Percentiles rank a stretch among this genome's conserved stretches.
These are phyloP conservation scores for Ormosia semicastrata DNA, from an alignment of 306 rosid genomes.

Conservation along the genomic window DNA sequence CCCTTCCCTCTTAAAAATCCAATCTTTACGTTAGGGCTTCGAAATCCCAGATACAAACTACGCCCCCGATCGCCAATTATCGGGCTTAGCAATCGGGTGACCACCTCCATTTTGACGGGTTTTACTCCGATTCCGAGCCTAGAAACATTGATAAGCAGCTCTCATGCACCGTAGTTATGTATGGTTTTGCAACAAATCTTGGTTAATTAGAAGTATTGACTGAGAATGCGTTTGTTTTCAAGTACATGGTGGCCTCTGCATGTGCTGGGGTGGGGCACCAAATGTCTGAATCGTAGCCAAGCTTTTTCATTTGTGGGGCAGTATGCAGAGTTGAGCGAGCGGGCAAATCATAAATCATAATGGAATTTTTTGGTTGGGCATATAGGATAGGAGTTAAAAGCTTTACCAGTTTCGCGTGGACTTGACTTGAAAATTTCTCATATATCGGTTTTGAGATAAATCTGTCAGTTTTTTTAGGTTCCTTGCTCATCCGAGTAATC, in stretches of 20 bases:
- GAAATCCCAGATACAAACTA: slow-evolving; percentile 15
- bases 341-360: background rate
- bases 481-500: background rate
- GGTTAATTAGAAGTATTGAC: background rate
- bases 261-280: slow-evolving; percentile 24
- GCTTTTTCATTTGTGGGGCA: slow-evolving; percentile 15
- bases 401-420: background rate
- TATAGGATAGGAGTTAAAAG: background rate
- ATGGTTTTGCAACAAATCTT: slow-evolving; percentile 12
- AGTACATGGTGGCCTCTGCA: slow-evolving; percentile 1
- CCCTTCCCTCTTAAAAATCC: background rate
- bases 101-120: background rate
- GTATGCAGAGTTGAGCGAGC: background rate
- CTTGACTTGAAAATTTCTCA: background rate
- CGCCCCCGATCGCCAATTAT: slow-evolving; percentile 11
- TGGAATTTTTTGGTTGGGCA: background rate
- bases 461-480: background rate
- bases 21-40: slow-evolving; percentile 32
- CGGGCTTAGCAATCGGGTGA: background rate
- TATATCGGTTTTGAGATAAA: background rate
- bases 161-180: slow-evolving; percentile 17
- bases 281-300: background rate
- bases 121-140: background rate
- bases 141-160: slow-evolving; percentile 23
- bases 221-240: slow-evolving; percentile 9